Evolutionary conservation across 345 rosid species (phyloP).

Genomic region (Corchorus olitorius): DNA sequence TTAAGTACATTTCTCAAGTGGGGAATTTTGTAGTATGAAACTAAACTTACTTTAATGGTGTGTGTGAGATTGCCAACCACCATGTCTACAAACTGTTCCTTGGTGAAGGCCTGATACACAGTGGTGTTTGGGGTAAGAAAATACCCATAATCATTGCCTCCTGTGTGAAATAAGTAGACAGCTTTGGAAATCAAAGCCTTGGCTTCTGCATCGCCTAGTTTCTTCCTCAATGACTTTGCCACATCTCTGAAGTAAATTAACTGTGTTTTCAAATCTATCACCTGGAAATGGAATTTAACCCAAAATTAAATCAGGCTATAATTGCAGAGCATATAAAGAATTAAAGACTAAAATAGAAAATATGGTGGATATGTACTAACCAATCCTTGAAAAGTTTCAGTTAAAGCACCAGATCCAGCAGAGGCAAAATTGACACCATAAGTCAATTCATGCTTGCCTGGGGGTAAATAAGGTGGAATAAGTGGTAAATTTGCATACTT

Average conservation of each 20-base stretch:
- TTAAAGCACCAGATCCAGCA: slow-evolving; percentile 49
- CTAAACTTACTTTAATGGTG: slow-evolving; percentile 30
- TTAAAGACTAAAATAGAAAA: background rate
- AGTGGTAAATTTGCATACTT: slow-evolving; percentile 34
- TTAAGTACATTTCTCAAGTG: too few species aligned
- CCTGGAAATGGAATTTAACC: slow-evolving; percentile 24
- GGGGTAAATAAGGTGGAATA: slow-evolving; percentile 38
- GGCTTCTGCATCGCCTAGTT: slow-evolving; percentile 33
- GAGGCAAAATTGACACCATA: slow-evolving; percentile 53
- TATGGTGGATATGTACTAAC: slow-evolving; percentile 12
- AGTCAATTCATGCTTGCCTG: slow-evolving; percentile 22
- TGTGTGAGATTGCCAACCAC: slow-evolving; percentile 35
- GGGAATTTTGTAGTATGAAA: background rate
- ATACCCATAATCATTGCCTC: slow-evolving; percentile 36
- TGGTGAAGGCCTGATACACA: slow-evolving; percentile 17
- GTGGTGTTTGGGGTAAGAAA: slow-evolving; percentile 28
- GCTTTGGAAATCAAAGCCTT: slow-evolving; percentile 36
- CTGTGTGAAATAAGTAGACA: slow-evolving; percentile 43
- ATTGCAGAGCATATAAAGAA: background rate
- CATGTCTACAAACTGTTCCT: slow-evolving; percentile 21
- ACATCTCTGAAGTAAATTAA: slow-evolving; percentile 35
- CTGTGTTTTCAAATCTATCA: slow-evolving; percentile 41
- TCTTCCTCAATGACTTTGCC: slow-evolving; percentile 24
- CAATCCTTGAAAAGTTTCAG: slow-evolving; percentile 35
- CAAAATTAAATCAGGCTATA: background rate